phyloP scores from a whole-genome alignment of 768 basidiomycete genomes.

The Serpula lacrymans region DNA sequence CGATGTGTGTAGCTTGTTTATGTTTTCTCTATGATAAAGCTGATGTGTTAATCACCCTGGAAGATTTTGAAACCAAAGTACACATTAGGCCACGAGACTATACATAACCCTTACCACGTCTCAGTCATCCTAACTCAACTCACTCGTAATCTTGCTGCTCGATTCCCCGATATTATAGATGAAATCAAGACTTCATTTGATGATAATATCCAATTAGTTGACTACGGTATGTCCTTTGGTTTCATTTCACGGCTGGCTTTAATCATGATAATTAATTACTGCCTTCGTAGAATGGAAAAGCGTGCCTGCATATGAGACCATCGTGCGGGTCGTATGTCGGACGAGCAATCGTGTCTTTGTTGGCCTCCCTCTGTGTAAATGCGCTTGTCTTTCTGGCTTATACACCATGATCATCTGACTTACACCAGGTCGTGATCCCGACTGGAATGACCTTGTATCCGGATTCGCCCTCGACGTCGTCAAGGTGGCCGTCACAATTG shows the following conservation, averaged over 20 bases:
- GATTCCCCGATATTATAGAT: conserved; percentile 9
- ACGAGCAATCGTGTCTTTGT: conserved; percentile 33
- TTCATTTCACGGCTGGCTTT: no score
- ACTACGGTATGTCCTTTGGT: no score
- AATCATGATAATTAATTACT: neutral
- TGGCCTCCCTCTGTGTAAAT: conserved; percentile 30
- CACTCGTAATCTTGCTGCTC: conserved; percentile 8
- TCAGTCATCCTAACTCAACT: conserved; percentile 9
- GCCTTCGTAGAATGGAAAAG: conserved; percentile 18
- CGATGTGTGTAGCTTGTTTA: conserved; percentile 20
- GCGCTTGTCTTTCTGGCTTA: neutral
- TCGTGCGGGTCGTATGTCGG: conserved; percentile 29
- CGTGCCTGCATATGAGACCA: conserved; percentile 13
- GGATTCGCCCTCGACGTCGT: conserved; percentile 27
- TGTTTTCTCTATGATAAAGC: no score
- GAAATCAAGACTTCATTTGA: no score
- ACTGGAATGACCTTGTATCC: conserved; percentile 31
- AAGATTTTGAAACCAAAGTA: no score
- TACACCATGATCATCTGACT: neutral
- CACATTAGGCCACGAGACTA: no score
- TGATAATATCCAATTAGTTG: no score
- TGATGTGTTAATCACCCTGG: no score
- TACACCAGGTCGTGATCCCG: conserved; percentile 35
- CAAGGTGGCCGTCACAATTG: conserved; percentile 13
- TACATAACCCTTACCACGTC: no score